Evolutionary conservation across 1,139 yeast genomes (phyloP).

Genomic region (Yamadazyma triangularis): DNA sequence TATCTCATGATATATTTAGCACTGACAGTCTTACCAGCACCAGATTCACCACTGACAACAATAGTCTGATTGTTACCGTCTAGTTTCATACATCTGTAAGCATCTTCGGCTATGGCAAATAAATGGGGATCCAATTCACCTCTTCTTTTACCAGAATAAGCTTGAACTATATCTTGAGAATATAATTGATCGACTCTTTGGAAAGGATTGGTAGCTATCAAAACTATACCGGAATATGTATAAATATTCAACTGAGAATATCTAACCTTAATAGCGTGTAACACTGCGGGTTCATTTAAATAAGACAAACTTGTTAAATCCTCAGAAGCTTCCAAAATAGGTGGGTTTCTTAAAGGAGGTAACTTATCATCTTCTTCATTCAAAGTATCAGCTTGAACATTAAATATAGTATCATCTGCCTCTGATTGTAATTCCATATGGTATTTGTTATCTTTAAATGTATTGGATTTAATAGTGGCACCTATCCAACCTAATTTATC

Average conservation of each 20-base stretch:
- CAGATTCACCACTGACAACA: constrained; percentile 96
- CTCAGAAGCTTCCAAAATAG: constrained; percentile 88
- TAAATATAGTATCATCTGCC: constrained; percentile 49
- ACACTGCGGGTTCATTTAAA: constrained; percentile 92
- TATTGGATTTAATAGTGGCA: constrained; percentile 63
- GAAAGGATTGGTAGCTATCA: constrained; percentile 95
- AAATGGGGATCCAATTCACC: constrained; percentile 96
- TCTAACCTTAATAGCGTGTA: constrained; percentile 88
- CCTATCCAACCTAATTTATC: constrained; percentile 89
- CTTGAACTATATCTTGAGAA: constrained; percentile 87
- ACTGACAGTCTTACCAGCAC: constrained; percentile 97
- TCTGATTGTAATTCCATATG: constrained; percentile 61
- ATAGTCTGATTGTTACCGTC: constrained; percentile 87
- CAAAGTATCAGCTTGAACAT: constrained; percentile 49
- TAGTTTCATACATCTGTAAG: constrained; percentile 91
- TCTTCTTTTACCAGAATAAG: constrained; percentile 86
- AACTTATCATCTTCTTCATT: constrained; percentile 50
- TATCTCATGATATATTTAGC: constrained; percentile 98
- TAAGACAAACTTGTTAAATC: constrained; percentile 90
- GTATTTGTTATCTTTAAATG: constrained; percentile 47
- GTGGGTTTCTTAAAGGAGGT: constrained; percentile 80
- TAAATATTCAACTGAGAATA: constrained; percentile 87
- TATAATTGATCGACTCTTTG: constrained; percentile 88
- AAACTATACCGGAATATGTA: constrained; percentile 94
- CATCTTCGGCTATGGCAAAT: constrained; percentile 97